Evolutionary conservation across 148 eudicot species (phyloP), one percentile per base, ranked within the genome.

Genomic region (Agrostemma githago): DNA sequence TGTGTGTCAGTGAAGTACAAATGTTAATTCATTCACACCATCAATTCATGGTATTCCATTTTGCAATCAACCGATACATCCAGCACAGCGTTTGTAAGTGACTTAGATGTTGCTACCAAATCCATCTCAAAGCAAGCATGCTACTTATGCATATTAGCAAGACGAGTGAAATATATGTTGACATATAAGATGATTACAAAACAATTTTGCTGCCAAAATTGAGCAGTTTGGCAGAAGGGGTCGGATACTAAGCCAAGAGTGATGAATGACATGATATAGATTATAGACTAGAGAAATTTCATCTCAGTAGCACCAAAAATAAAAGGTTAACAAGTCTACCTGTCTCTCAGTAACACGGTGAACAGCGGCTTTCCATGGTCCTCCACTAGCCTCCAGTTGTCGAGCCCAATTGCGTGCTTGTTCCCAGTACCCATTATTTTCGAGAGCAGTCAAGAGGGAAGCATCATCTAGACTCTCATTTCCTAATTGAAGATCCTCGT

Each of bases 321-420:
- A 0, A 26, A 26, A 38, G 21, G 74, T 51, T 26, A 5, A 14
- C 53, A 43, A 40, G 34, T 64, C 72, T 70, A 92, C 98, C 97
- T 95, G 98, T 83, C 88, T 89, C 82, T 95, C 97, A 51, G 97
- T 92, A 76, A 95, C 97, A 83, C 89, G 97, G 83, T 95, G 88
- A 72, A 78, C 83, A 64, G 87, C 92, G 73, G 86, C 88, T 75
- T 87, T 92, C 92, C 96, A 92, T 59, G 87, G 79, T 67, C 88
- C 90, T 66, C 88, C 98, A 84, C 80, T 90, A 57, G 92, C 92
- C 82, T 95, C 97, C 85, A 95, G 81, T 76, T 92, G 92, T 73
- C 80, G 82, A 62, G 98, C 92, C 96, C 97, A 95, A 72, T 72
- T 90, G 66, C 96, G 97, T 38, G 98, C 97, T 59, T 91, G 93